phyloP scores from a whole-genome alignment of 2,329 filamentous ascomycete species.

The Neofusicoccum cordaticola region DNA sequence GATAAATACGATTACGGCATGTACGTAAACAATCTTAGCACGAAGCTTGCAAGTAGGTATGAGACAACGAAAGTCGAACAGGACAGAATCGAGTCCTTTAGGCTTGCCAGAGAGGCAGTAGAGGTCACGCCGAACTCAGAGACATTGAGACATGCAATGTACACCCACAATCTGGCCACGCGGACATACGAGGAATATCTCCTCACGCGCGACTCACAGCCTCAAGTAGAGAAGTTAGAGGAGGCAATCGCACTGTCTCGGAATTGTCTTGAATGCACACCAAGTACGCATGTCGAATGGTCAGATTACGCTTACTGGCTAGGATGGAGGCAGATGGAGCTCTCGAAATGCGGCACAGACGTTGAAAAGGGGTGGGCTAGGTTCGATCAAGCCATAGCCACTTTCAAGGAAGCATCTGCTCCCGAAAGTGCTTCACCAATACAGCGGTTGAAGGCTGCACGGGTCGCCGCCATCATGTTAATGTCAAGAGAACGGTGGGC shows the following conservation, averaged over 20 bases:
- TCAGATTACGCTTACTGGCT: conserved; percentile 4
- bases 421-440: not conserved
- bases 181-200: not conserved
- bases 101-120: not conserved
- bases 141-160: not conserved
- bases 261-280: not conserved
- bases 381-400: not conserved
- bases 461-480: not conserved
- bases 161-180: not conserved
- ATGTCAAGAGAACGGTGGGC: not conserved
- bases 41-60: not conserved
- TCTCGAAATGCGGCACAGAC: not conserved
- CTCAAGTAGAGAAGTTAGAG: not conserved
- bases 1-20: not conserved
- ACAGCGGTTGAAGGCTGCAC: not conserved
- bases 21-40: not conserved
- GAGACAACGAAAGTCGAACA: not conserved
- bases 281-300: not conserved
- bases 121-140: not conserved
- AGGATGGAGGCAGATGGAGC: not conserved
- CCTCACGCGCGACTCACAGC: not conserved
- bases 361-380: not conserved
- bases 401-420: not conserved
- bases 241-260: not conserved
- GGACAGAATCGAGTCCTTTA: not conserved